Evolutionary conservation across 2,329 filamentous ascomycete species (phyloP), one percentile per base, ranked within the genome.

Genomic region (Podosphaera fusca): DNA sequence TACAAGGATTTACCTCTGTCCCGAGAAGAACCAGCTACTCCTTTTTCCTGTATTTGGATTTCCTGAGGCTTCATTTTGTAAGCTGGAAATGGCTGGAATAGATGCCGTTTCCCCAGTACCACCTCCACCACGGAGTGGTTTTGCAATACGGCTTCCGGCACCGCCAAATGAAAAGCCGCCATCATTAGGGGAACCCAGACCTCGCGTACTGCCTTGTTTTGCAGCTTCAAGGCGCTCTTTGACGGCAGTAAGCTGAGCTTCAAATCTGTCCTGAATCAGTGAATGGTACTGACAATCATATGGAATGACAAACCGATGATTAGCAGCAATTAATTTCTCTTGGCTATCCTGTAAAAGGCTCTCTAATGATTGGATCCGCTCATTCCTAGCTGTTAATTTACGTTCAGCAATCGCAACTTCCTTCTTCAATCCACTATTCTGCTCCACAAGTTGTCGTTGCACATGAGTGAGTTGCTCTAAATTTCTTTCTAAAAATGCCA

Each of bases 401-500:
- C 92, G 81, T 75, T 98, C 92, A 0, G 92, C 92, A 68, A 98
- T 98, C 57, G 92, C 92, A 57, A 98, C 92, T 72, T 98, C 92
- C 76, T 98, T 96, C 81, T 98, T 98, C 66, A 98, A 76, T 61
- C 84, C 85, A 64, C 87, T 87, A 72, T 98, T 98, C 71, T 98
- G 92, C 74, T 98, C 92, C 36, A 98, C 92, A 10, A 98, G 81
- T 72, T 98, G 92, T 57, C 92, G 82, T 72, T 98, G 92, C 56
- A 98, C 92, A 67, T 95, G 87, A 2, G 92, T 98, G 57, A 98
- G 77, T 71, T 98, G 92, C 73, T 98, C 92, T 46, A 98, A 80
- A 69, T 98, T 98, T 67, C 92, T 84, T 74, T 98, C 92, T 55
- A 98, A 74, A 78, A 98, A 98, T 14, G 92, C 94, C 86, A 98